Percentiles rank a stretch among this genome's conserved stretches.
Conservation (phyloP, 805 yeast species). For the Schizosaccharomyces osmophilus region DNA sequence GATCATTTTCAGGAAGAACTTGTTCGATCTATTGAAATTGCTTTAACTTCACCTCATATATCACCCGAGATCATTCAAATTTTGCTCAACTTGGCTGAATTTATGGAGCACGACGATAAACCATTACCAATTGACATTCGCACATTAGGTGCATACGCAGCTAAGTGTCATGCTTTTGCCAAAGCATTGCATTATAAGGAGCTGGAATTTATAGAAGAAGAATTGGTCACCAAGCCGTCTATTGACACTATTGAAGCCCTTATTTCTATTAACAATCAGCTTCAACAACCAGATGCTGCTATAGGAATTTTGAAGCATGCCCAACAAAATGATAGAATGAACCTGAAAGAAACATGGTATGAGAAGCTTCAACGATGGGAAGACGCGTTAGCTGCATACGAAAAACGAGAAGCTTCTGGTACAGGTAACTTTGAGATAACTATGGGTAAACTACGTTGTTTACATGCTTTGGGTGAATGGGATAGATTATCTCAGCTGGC, state of each 20-base stretch:
- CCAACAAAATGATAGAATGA: conserved; percentile 49
- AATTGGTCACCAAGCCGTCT: conserved; percentile 23
- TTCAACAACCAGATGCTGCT: conserved; percentile 94
- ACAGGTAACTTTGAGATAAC: conserved; percentile 52
- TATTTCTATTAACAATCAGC: conserved; percentile 75
- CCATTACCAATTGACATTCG: conserved; percentile 79
- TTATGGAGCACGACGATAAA: conserved; percentile 92
- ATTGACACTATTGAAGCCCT: conserved; percentile 78
- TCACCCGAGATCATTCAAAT: conserved; percentile 92
- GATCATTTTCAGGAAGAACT: conserved; percentile 76
- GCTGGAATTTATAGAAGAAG: conserved; percentile 70
- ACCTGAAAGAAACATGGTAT: conserved; percentile 90
- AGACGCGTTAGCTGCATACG: conserved; percentile 79
- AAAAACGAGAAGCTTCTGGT: conserved; percentile 39
- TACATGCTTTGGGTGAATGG: conserved; percentile 98
- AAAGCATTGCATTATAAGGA: conserved; percentile 92
- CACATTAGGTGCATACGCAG: conserved; percentile 77
- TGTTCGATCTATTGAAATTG: conserved; percentile 62
- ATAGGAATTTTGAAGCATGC: conserved; percentile 90
- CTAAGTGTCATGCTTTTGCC: conserved; percentile 89
- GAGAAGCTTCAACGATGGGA: conserved; percentile 95
- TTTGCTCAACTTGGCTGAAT: conserved; percentile 71
- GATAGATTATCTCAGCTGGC: conserved; percentile 72
- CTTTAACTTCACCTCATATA: conserved; percentile 68
- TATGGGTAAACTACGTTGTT: conserved; percentile 93